Evolutionary conservation across 2,329 filamentous ascomycete species (phyloP).

Genomic region (Colletotrichum orchidophilum): DNA sequence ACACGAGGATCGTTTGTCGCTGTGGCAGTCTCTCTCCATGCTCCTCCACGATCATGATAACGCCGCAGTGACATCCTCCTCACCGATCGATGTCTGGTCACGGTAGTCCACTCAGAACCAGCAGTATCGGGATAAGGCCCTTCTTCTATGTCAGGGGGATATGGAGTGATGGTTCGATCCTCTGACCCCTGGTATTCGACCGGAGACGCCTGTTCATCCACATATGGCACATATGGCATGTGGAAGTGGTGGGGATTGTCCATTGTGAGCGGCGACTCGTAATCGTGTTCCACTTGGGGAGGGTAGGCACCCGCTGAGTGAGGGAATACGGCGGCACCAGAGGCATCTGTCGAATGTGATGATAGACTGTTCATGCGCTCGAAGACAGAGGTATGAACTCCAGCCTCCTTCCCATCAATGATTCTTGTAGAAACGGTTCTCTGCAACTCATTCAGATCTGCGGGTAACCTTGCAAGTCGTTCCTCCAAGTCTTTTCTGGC

Average conservation of each 20-base stretch:
- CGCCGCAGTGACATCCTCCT: conserved; percentile 48
- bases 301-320: conserved; percentile 35
- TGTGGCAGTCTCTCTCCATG: conserved; percentile 52
- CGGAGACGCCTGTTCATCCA: conserved; percentile 25
- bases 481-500: conserved; percentile 46
- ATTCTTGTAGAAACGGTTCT: conserved; percentile 50
- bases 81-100: conserved; percentile 51
- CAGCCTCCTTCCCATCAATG: conserved; percentile 44
- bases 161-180: conserved; percentile 42
- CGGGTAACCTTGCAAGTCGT: conserved; percentile 49
- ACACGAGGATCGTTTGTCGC: conserved; percentile 51
- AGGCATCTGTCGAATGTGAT: conserved; percentile 52
- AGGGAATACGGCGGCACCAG: conserved; percentile 38
- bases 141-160: conserved; percentile 12
- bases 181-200: conserved; percentile 28
- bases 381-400: conserved; percentile 57
- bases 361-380: conserved; percentile 60
- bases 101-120: conserved; percentile 40
- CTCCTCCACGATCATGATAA: conserved; percentile 54
- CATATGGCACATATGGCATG: conserved; percentile 42
- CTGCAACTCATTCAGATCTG: conserved; percentile 54
- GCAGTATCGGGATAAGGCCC: background rate
- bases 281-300: conserved; percentile 37
- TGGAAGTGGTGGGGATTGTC: conserved; percentile 51
- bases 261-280: conserved; percentile 43